Base-by-base conservation (phyloP, 257 asterid species). In the Linaria vulgaris region DNA sequence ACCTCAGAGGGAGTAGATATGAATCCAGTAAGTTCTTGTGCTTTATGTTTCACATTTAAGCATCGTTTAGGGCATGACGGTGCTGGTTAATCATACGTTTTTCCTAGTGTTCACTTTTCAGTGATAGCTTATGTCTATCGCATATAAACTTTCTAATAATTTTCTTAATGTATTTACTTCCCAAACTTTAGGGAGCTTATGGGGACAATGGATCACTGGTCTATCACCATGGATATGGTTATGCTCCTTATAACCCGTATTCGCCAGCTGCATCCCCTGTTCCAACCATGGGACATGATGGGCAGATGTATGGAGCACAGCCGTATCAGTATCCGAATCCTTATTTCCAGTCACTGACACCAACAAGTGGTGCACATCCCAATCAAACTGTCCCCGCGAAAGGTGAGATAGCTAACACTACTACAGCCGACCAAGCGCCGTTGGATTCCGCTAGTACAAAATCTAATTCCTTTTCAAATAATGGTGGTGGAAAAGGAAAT, bases 261-360 rank as follows among this genome's bases (percentile, higher is more conserved):
- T 84, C 89, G 0, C 87, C 90, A 23, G 95, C 90, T 65, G 74
- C 81, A 51, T 68, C 88, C 3, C 85, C 89, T 12, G 84, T 77
- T 20, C 88, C 89, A 19, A 78, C 86, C 0, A 37, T 82, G 53
- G 95, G 88, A 52, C 92, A 80, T 62, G 95, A 87, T 77, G 85
- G 86, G 21, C 88, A 84, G 69, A 48, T 83, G 12, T 87, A 87
- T 74, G 88, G 95, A 19, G 80, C 90, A 14, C 95, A 87, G 71
- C 89, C 80, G 39, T 87, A 87, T 48, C 95, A 84, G 61, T 87
- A 87, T 66, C 89, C 89, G 1, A 30, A 76, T 21, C 79, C 92
- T 1, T 82, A 82, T 76, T 82, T 80, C 71, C 95, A 78, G 76
- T 76, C 95, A 5, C 1, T 70, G 70, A 30, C 83, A 38, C 82